Evolutionary conservation across 495 filamentous ascomycete genomes (phyloP).

Genomic region (Aspergillus mulundensis): DNA sequence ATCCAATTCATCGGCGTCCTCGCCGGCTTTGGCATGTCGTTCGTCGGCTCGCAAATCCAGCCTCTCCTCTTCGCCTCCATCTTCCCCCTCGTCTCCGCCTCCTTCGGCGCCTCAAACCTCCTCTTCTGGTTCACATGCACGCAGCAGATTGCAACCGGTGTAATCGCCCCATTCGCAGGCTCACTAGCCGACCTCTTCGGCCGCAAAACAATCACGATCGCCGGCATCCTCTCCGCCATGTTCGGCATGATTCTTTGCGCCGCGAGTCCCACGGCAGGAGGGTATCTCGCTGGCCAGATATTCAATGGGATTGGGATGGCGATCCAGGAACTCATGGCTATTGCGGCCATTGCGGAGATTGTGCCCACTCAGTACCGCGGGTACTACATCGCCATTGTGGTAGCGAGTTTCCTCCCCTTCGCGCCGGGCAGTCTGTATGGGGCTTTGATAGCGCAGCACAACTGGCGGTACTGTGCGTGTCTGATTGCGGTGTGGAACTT

Average conservation of each 20-base stretch:
- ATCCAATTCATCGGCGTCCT: background rate
- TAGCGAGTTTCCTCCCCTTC: constrained; percentile 1
- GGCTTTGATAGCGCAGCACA: background rate
- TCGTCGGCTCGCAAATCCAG: constrained; percentile 7
- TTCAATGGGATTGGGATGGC: background rate
- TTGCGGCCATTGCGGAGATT: constrained; percentile 1
- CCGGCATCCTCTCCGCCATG: background rate
- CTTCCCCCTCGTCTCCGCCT: background rate
- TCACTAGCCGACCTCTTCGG: constrained; percentile 4
- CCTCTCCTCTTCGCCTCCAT: constrained; percentile 3
- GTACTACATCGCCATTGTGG: background rate
- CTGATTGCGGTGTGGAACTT: background rate
- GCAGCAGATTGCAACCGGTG: background rate
- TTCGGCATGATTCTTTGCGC: constrained; percentile 6
- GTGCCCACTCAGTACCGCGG: background rate
- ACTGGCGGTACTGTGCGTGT: constrained; percentile 2
- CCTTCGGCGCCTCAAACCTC: background rate
- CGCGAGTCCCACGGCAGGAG: background rate
- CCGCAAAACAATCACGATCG: background rate
- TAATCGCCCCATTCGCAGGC: background rate
- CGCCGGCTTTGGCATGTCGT: constrained; percentile 7
- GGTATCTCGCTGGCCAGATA: background rate
- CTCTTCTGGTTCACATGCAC: constrained; percentile 2
- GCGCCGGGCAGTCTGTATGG: background rate
- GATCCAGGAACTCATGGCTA: constrained; percentile 1